phyloP scores from a whole-genome alignment of 139 green algal species.

The Chlamydomonas urium region DNA sequence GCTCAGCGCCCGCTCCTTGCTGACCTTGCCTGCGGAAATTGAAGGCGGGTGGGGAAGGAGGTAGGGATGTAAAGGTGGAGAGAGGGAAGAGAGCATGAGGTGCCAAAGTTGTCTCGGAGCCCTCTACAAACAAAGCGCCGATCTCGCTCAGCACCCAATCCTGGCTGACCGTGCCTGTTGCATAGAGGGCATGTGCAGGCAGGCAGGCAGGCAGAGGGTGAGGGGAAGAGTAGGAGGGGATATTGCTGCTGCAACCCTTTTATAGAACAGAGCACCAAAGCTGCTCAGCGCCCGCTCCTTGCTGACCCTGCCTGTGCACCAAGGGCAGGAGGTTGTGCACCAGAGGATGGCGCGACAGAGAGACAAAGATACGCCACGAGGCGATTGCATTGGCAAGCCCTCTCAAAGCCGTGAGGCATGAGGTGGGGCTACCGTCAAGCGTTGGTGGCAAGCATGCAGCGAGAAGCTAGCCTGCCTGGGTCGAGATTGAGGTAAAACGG shows the following conservation, averaged over 20 bases:
- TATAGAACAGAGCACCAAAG: constrained; percentile 62
- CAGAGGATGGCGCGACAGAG: too few relatives aligned
- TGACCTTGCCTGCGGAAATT: constrained; percentile 6
- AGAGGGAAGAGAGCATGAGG: neutral
- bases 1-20: constrained; percentile 25
- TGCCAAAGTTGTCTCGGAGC: constrained; percentile 48
- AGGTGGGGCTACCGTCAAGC: too few relatives aligned
- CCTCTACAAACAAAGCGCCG: constrained; percentile 62
- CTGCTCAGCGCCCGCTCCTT: constrained; percentile 31
- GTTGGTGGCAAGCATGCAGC: too few relatives aligned
- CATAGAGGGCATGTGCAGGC: too few relatives aligned
- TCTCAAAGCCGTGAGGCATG: too few relatives aligned
- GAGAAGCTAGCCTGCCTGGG: too few relatives aligned
- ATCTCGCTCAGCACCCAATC: constrained; percentile 39
- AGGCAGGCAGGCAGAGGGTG: neutral
- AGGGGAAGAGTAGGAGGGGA: too few relatives aligned
- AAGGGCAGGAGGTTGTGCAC: too few relatives aligned
- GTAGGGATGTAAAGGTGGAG: neutral
- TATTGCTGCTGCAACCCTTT: too few relatives aligned
- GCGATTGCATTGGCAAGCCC: too few relatives aligned
- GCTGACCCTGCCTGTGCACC: constrained; percentile 3
- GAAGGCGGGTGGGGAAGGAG: neutral
- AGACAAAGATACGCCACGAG: too few relatives aligned
- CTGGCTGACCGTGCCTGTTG: constrained; percentile 17
- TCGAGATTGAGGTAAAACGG: too few relatives aligned